Evolutionary conservation across 2,329 filamentous ascomycete species (phyloP).

Genomic region (Calonectria hawksworthii): DNA sequence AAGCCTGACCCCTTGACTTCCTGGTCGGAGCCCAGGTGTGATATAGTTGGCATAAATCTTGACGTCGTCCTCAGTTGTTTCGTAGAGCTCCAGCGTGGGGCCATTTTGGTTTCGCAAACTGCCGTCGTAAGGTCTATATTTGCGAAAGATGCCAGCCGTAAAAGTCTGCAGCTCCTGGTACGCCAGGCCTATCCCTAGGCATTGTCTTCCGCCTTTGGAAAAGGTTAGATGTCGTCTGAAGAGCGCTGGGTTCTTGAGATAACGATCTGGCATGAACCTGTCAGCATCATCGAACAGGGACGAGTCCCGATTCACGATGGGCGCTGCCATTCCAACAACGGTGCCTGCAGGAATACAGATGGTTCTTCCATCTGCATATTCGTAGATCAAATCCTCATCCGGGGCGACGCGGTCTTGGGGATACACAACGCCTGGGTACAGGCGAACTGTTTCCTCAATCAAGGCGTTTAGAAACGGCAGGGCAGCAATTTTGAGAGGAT

Average conservation of each 20-base stretch:
- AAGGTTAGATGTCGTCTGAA: conserved; percentile 29
- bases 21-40: conserved; percentile 25
- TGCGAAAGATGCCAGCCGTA: conserved; percentile 36
- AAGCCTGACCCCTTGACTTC: conserved; percentile 27
- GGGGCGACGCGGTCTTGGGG: conserved; percentile 48
- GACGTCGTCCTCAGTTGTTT: conserved; percentile 34
- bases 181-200: conserved; percentile 38
- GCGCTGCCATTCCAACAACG: conserved; percentile 55
- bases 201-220: conserved; percentile 34
- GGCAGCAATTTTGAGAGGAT: conserved; percentile 46
- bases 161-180: conserved; percentile 38
- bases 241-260: conserved; percentile 32
- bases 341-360: conserved; percentile 49
- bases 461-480: conserved; percentile 56
- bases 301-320: conserved; percentile 41
- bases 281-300: conserved; percentile 41
- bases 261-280: conserved; percentile 43
- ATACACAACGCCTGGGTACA: conserved; percentile 55
- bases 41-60: conserved; percentile 33
- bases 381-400: conserved; percentile 47
- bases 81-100: conserved; percentile 34
- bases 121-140: conserved; percentile 34
- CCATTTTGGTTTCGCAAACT: conserved; percentile 13
- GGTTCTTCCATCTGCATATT: conserved; percentile 33
- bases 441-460: conserved; percentile 55